Percentiles rank a stretch among this genome's conserved stretches.
These are phyloP conservation scores for Yamadazyma oceani DNA, from an alignment of 1,139 yeast genomes.

Conservation along the genomic window DNA sequence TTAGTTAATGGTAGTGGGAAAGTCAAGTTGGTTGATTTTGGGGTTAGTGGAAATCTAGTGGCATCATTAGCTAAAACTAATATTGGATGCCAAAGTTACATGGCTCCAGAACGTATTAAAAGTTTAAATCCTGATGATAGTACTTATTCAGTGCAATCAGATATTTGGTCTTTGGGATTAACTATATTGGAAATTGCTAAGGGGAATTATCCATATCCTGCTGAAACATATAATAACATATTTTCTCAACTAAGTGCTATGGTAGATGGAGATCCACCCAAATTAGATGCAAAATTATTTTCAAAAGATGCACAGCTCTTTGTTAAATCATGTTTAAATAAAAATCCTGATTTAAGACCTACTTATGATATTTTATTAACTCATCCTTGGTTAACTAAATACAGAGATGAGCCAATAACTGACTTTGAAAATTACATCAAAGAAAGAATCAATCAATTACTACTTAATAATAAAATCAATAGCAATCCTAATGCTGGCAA, in stretches of 20 bases:
- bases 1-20: conserved; percentile 78
- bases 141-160: conserved; percentile 91
- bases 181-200: conserved; percentile 85
- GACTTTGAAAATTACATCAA: conserved; percentile 40
- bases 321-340: conserved; percentile 76
- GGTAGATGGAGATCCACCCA: conserved; percentile 95
- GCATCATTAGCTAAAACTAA: conserved; percentile 95
- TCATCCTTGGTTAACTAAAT: conserved; percentile 79
- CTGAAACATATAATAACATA: conserved; percentile 86
- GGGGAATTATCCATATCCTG: conserved; percentile 93
- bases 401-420: conserved; percentile 27
- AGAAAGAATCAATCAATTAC: conserved; percentile 30
- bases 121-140: conserved; percentile 57
- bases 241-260: conserved; percentile 93
- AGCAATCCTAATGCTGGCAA: conserved; percentile 4
- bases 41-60: conserved; percentile 92
- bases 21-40: conserved; percentile 93
- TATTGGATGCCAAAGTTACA: conserved; percentile 96
- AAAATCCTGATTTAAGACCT: conserved; percentile 82
- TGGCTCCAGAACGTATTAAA: conserved; percentile 98
- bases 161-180: conserved; percentile 93
- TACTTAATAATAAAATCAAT: conserved; percentile 17
- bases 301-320: conserved; percentile 80
- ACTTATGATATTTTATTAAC: conserved; percentile 68
- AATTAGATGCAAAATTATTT: conserved; percentile 52